A percentile compares a stretch with the other conserved stretches of the same genome.
phyloP scores from a whole-genome alignment of 1,284 basidiomycete species.

The Trichosporon faecale region DNA sequence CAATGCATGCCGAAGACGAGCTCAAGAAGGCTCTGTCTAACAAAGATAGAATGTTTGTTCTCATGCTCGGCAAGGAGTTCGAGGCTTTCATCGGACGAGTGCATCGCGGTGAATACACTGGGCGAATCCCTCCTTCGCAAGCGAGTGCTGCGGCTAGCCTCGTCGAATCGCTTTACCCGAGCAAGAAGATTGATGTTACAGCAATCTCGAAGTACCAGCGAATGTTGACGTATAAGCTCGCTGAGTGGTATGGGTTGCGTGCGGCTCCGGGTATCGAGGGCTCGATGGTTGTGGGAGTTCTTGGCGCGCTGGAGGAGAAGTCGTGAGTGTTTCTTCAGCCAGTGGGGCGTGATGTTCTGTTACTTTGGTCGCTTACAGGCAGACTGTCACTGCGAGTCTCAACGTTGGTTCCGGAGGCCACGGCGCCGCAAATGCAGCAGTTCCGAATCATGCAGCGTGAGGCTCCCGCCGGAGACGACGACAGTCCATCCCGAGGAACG shows the following conservation, averaged over 20 bases:
- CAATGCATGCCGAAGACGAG: slow-evolving; percentile 39
- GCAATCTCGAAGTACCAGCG: slow-evolving; percentile 43
- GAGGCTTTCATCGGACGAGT: slow-evolving; percentile 40
- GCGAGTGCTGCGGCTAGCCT: slow-evolving; percentile 15
- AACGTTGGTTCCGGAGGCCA: slow-evolving; percentile 22
- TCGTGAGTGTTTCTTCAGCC: slow-evolving; percentile 30
- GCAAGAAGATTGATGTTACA: slow-evolving; percentile 27
- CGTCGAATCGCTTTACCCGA: slow-evolving; percentile 25
- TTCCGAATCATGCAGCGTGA: slow-evolving; percentile 46
- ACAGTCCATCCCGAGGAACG: slow-evolving; percentile 22
- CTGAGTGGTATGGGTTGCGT: slow-evolving; percentile 49
- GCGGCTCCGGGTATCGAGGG: slow-evolving; percentile 28
- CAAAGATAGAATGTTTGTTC: slow-evolving; percentile 46
- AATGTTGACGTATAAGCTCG: slow-evolving; percentile 49
- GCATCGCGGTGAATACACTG: slow-evolving; percentile 20
- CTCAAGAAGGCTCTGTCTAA: slow-evolving; percentile 35
- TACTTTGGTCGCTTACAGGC: slow-evolving; percentile 18
- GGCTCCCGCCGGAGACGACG: slow-evolving; percentile 22
- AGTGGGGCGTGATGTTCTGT: too few relatives aligned
- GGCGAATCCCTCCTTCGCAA: slow-evolving; percentile 14
- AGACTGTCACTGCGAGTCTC: slow-evolving; percentile 28
- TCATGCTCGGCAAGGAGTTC: slow-evolving; percentile 44
- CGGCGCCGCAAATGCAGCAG: slow-evolving; percentile 30
- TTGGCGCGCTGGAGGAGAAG: slow-evolving; percentile 34
- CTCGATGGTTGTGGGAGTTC: slow-evolving; percentile 37